Percentiles rank a stretch among this genome's conserved stretches.
Conservation (phyloP, 2,329 filamentous ascomycete species). For the Tolypocladium cylindrosporum region DNA sequence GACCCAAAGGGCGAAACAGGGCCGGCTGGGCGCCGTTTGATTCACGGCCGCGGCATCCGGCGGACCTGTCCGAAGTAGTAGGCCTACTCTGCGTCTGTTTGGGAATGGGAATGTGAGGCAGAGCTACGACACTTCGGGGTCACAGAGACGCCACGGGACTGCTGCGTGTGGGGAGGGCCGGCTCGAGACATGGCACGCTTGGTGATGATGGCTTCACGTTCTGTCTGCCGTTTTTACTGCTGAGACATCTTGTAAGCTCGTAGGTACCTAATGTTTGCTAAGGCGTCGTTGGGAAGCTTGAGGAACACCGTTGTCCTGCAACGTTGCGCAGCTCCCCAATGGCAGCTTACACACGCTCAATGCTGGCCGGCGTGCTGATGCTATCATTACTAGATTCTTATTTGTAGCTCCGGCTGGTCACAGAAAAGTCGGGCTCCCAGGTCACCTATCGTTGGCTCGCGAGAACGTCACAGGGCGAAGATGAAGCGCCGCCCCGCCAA, state of each 20-base stretch:
- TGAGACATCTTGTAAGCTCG: not conserved
- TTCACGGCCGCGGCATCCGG: not conserved
- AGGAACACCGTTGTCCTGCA: not conserved
- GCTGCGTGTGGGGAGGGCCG: not conserved
- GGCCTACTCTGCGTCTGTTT: not conserved
- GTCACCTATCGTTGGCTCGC: not conserved
- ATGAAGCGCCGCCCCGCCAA: not conserved
- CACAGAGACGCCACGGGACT: not conserved
- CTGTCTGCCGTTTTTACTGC: not conserved
- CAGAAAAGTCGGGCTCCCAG: not conserved
- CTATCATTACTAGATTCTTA: not conserved
- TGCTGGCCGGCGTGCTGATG: not conserved
- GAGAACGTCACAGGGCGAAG: not conserved
- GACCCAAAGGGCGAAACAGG: not conserved
- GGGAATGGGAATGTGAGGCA: not conserved
- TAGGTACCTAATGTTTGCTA: not conserved
- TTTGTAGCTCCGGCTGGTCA: not conserved
- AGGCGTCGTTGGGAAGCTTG: not conserved
- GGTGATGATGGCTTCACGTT: not conserved
- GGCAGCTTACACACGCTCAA: not conserved
- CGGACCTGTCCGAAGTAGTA: not conserved
- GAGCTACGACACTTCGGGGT: not conserved
- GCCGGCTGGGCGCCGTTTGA: not conserved
- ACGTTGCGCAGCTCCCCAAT: not conserved
- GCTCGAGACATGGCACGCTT: not conserved